phyloP scores from a whole-genome alignment of 768 basidiomycete species.

The Rhodotorula paludigena region DNA sequence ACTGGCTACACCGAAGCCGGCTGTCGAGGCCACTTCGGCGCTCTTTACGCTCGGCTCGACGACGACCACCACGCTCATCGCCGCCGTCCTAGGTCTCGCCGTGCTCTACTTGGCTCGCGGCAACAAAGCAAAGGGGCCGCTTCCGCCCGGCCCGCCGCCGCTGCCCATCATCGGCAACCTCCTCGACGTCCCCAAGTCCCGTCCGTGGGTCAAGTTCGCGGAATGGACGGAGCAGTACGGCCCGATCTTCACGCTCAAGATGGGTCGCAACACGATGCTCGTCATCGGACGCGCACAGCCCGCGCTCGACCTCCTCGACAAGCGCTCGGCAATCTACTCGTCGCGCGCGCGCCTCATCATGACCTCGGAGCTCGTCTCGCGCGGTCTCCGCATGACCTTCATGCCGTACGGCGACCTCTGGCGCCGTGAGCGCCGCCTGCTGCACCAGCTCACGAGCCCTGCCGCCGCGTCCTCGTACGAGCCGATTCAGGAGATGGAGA shows the following conservation, averaged over 20 bases:
- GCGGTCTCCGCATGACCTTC: slow-evolving; percentile 40
- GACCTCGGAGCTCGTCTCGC: slow-evolving; percentile 36
- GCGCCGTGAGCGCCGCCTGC: slow-evolving; percentile 36
- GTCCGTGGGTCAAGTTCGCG: slow-evolving; percentile 40
- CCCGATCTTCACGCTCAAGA: slow-evolving; percentile 37
- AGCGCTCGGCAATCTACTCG: slow-evolving; percentile 38
- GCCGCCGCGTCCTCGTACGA: slow-evolving; percentile 38
- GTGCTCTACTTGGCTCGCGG: not conserved
- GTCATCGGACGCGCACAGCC: slow-evolving; percentile 36
- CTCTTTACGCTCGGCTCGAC: not conserved
- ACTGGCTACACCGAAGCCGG: no score
- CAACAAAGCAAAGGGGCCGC: not conserved
- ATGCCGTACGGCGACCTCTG: slow-evolving; percentile 41
- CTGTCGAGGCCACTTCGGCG: not conserved
- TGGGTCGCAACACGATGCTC: slow-evolving; percentile 36
- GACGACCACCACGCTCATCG: slow-evolving; percentile 1
- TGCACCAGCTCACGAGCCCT: slow-evolving; percentile 38
- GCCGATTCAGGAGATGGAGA: slow-evolving; percentile 40
- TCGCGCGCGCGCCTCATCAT: slow-evolving; percentile 40
- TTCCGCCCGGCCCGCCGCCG: slow-evolving; percentile 23
- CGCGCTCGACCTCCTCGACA: slow-evolving; percentile 41
- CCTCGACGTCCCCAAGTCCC: slow-evolving; percentile 35
- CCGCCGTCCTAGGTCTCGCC: not conserved
- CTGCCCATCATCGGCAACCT: slow-evolving; percentile 39
- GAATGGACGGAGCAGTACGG: slow-evolving; percentile 40